Percentiles rank a stretch among this genome's conserved stretches.
Conservation (phyloP, 106 monocot genomes). For the Acorus gramineus region DNA sequence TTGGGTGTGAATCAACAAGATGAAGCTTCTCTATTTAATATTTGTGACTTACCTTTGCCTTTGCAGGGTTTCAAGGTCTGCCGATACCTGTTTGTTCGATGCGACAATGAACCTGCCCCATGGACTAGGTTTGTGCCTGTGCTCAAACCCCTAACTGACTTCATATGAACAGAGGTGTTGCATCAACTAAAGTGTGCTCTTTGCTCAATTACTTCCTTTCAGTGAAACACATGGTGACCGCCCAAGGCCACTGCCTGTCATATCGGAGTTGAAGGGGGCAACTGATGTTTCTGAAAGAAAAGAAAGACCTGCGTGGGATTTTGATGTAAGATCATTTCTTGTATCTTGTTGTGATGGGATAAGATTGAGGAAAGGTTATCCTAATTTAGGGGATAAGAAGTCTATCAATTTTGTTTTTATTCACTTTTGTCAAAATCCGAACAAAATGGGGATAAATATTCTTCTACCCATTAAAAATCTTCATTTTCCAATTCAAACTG, state of each 20-base stretch:
- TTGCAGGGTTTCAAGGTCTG: constrained; percentile 82
- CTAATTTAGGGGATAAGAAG: too few species aligned
- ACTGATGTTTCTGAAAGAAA: constrained; percentile 68
- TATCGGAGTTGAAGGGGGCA: constrained; percentile 68
- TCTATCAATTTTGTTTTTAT: too few species aligned
- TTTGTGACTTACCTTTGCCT: background rate
- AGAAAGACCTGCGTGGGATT: constrained; percentile 77
- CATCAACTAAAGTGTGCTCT: too few species aligned
- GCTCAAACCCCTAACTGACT: too few species aligned
- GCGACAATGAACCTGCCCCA: constrained; percentile 96
- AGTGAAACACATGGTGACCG: constrained; percentile 87
- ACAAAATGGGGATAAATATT: too few species aligned
- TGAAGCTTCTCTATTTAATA: background rate
- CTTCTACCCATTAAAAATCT: too few species aligned
- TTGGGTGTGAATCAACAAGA: too few species aligned
- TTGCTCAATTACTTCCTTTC: too few species aligned
- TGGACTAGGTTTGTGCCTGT: constrained; percentile 63
- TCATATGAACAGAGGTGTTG: too few species aligned
- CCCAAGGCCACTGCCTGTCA: constrained; percentile 63
- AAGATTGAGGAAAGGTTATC: background rate
- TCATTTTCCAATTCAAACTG: too few species aligned
- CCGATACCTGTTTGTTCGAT: constrained; percentile 84
- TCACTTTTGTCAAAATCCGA: too few species aligned
- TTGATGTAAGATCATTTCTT: constrained; percentile 36
- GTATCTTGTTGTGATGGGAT: too few species aligned